These are phyloP conservation scores for Aspergillus versicolor DNA, from an alignment of 2,329 filamentous ascomycete species.

Conservation along the genomic window DNA sequence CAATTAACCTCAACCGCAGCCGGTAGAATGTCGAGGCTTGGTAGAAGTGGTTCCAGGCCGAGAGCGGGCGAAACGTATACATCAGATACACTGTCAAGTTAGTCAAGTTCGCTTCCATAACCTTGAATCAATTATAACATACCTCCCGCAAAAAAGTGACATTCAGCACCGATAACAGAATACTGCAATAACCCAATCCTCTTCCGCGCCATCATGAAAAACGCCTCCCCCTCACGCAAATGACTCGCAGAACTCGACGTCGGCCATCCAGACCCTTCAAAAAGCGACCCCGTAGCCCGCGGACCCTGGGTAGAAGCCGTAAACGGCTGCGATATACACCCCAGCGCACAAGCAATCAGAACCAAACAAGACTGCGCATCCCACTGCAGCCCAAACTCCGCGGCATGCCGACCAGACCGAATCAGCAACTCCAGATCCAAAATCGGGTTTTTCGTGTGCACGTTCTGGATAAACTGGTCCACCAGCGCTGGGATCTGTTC, in stretches of 20 bases:
- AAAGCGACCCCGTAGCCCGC: too few relatives aligned
- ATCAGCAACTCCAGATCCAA: background rate
- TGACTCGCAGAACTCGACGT: background rate
- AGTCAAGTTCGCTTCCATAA: background rate
- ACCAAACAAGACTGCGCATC: background rate
- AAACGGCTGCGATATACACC: background rate
- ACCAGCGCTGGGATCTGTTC: background rate
- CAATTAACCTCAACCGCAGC: background rate
- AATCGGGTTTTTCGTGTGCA: background rate
- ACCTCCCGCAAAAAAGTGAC: background rate
- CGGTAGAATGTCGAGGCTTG: background rate
- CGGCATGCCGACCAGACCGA: background rate
- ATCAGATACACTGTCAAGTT: background rate
- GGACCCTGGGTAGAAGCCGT: background rate
- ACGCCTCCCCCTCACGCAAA: background rate
- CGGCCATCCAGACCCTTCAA: background rate
- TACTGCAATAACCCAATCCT: background rate
- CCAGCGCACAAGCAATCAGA: background rate
- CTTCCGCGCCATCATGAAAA: background rate
- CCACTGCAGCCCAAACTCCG: background rate
- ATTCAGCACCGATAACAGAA: background rate
- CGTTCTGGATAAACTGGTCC: background rate
- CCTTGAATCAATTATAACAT: background rate
- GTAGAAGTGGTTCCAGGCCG: background rate
- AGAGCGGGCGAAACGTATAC: background rate